A percentile compares a stretch with the other conserved stretches of the same genome.
Conservation (phyloP, 2,329 filamentous ascomycete genomes). For the Fusarium coffeatum region DNA sequence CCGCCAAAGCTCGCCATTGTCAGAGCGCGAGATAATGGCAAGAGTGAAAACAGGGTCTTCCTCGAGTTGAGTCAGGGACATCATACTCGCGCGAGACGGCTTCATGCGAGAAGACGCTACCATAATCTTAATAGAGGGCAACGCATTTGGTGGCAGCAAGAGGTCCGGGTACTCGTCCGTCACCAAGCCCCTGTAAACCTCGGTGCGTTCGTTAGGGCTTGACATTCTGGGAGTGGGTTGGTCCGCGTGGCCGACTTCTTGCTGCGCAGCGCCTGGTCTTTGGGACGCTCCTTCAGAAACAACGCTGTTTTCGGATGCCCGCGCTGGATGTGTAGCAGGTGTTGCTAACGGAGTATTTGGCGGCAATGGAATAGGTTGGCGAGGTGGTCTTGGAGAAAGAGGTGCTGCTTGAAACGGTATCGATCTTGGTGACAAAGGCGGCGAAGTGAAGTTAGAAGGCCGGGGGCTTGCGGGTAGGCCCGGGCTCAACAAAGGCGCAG, state of each 20-base stretch:
- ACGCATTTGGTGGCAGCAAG: slow-evolving; percentile 85
- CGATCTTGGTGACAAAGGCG: slow-evolving; percentile 74
- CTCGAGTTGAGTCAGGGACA: slow-evolving; percentile 82
- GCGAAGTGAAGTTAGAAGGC: slow-evolving; percentile 69
- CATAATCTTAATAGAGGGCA: slow-evolving; percentile 85
- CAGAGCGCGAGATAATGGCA: slow-evolving; percentile 82
- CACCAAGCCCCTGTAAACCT: slow-evolving; percentile 80
- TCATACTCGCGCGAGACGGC: slow-evolving; percentile 86
- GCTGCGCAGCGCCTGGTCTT: slow-evolving; percentile 12
- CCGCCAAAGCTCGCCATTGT: slow-evolving; percentile 86
- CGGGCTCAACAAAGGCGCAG: slow-evolving; percentile 65
- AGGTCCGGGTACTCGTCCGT: slow-evolving; percentile 90
- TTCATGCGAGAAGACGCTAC: slow-evolving; percentile 96
- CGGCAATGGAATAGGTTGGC: slow-evolving; percentile 78
- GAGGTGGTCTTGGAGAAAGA: slow-evolving; percentile 77
- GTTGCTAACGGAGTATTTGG: slow-evolving; percentile 75
- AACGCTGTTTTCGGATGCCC: slow-evolving; percentile 53
- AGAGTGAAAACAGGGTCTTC: slow-evolving; percentile 96
- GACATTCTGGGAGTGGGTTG: slow-evolving; percentile 46
- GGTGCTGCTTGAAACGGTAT: slow-evolving; percentile 62
- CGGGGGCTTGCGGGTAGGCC: slow-evolving; percentile 71
- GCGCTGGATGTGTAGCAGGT: slow-evolving; percentile 47
- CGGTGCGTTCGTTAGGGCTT: slow-evolving; percentile 58
- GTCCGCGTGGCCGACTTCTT: slow-evolving; percentile 28
- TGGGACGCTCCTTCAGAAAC: slow-evolving; percentile 27